Evolutionary conservation across 352 stramenopile species (phyloP).

Genomic region (Pythium guiyangense): DNA sequence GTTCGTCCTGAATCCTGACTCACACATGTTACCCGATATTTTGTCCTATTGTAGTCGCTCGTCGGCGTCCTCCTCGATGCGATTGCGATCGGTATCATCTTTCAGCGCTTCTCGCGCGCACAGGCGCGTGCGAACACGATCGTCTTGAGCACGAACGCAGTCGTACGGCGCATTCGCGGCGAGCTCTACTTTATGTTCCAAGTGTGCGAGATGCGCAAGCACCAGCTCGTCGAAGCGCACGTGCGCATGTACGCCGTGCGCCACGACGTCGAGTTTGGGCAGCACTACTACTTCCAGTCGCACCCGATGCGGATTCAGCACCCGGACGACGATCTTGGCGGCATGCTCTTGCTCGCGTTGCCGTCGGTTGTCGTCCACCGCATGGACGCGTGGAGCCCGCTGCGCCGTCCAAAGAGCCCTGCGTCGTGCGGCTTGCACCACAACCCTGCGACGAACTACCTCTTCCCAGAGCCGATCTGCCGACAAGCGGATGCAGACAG

Average conservation of each 20-base stretch:
- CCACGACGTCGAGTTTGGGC: constrained; percentile 54
- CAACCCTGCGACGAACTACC: constrained; percentile 51
- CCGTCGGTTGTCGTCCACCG: constrained; percentile 92
- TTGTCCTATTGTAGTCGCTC: constrained; percentile 61
- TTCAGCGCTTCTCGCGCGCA: constrained; percentile 90
- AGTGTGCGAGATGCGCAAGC: constrained; percentile 88
- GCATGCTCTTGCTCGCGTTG: constrained; percentile 85
- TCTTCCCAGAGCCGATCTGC: constrained; percentile 64
- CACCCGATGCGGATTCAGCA: constrained; percentile 93
- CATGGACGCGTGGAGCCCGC: constrained; percentile 89
- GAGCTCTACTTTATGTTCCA: constrained; percentile 94
- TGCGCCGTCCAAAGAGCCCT: constrained; percentile 69
- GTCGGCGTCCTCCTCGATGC: constrained; percentile 90
- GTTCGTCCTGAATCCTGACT: not conserved
- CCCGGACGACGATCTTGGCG: constrained; percentile 90
- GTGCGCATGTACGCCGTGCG: constrained; percentile 93
- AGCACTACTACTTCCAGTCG: constrained; percentile 89
- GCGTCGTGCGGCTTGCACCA: constrained; percentile 50
- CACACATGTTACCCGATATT: not conserved
- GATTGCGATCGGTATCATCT: constrained; percentile 93
- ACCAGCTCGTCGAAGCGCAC: constrained; percentile 93
- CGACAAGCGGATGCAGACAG: constrained; percentile 57
- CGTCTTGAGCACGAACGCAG: constrained; percentile 91
- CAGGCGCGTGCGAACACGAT: constrained; percentile 91
- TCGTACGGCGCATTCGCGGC: constrained; percentile 86